Evolutionary conservation across 352 stramenopile species (phyloP).

Genomic region (Phytopythium litorale): DNA sequence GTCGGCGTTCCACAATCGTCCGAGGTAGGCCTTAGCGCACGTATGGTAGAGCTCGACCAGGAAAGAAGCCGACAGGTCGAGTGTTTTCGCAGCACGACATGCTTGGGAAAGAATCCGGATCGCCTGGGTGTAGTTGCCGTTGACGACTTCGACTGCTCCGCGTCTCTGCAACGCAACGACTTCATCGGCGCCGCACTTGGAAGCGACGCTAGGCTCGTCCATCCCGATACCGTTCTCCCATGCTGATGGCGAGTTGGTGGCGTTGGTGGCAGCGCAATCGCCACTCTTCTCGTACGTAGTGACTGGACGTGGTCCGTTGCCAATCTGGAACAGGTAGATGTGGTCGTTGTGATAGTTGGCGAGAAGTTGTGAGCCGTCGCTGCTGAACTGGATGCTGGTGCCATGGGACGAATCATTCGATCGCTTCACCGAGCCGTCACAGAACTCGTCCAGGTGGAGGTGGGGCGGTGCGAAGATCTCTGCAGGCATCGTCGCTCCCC

Average conservation of each 20-base stretch:
- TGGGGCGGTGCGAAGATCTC: conserved; percentile 76
- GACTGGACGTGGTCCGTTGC: conserved; percentile 15
- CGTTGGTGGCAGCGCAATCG: conserved; percentile 6
- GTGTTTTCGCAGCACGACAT: conserved; percentile 16
- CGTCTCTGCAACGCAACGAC: conserved; percentile 12
- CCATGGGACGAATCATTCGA: conserved; percentile 59
- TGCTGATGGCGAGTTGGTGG: not conserved
- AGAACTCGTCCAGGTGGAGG: conserved; percentile 61
- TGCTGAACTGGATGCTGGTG: conserved; percentile 81
- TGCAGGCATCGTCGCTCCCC: conserved; percentile 37
- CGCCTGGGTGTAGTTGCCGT: conserved; percentile 31
- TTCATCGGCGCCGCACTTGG: not conserved
- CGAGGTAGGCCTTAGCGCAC: conserved; percentile 62
- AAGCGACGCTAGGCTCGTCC: conserved; percentile 26
- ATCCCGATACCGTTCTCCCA: conserved; percentile 45
- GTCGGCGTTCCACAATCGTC: conserved; percentile 61
- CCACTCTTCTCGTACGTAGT: conserved; percentile 7
- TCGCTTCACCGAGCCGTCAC: conserved; percentile 28
- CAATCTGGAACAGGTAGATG: conserved; percentile 77
- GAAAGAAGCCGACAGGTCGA: conserved; percentile 10
- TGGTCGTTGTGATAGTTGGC: conserved; percentile 86
- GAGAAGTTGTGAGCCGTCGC: conserved; percentile 58
- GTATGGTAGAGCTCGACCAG: conserved; percentile 37
- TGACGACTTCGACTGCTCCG: conserved; percentile 4
- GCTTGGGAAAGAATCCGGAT: conserved; percentile 35